Evolutionary conservation across 148 eudicot species (phyloP), one percentile per base, ranked within the genome.

Genomic region (Chenopodium album): DNA sequence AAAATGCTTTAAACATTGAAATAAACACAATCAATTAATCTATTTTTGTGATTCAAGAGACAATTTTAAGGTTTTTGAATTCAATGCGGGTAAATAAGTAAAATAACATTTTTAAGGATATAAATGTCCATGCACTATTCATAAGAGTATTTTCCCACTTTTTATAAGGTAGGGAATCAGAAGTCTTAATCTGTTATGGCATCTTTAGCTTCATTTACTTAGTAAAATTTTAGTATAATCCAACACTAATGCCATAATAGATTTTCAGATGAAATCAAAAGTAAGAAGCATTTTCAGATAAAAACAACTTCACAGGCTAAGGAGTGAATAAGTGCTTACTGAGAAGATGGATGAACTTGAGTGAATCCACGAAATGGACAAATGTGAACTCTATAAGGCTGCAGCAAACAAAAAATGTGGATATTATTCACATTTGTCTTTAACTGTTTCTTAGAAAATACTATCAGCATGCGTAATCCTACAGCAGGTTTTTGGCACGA

Each of bases 281-380:
- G 54, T 47, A 32, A 82, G 37, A 20, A 66, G 48, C 54, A 26
- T 41, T 44, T 6, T 10, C n/a, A 19, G 65, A 28, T 64, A 12
- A 62, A 80, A 59, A 28, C 79, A 54, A 64, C 47, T 67, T 54
- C 69, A 12, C 29, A 74, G 41, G 75, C 52, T 14, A 32, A 31
- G 29, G 29, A 54, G 64, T 71, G 77, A 52, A 75, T 23, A 56
- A 75, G 68, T 73, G 82, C 87, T 81, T 81, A 85, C 87, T 85
- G 84, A 9, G 84, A 75, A 31, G 81, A 52, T 59, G 87, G 84
- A 81, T 85, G 84, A 59, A 85, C 78, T 71, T 77, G 84, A 10
- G 87, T 28, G 75, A 85, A 73, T 66, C 87, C 84, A 14, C 84
- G 84, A 67, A 85, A 85, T 73, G 87, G 87, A 29, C 84, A 85